Conservation (phyloP, 2,329 filamentous ascomycete species). For the Paraconiothyrium brasiliense region DNA sequence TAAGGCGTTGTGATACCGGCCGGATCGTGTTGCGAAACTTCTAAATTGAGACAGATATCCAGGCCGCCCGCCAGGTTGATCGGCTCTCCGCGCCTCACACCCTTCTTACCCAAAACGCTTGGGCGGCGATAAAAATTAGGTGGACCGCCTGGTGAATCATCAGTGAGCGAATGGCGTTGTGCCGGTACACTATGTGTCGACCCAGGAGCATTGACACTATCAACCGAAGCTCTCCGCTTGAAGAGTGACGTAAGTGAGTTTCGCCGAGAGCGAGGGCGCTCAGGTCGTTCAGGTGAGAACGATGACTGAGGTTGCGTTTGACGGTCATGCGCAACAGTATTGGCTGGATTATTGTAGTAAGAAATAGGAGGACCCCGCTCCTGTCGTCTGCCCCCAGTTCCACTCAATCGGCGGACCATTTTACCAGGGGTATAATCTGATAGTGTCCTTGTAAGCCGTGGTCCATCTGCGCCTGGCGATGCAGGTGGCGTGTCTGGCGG, state of each 20-base stretch:
- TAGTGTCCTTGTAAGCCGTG: constrained; percentile 37
- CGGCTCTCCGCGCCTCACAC: constrained; percentile 43
- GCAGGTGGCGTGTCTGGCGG: constrained; percentile 70
- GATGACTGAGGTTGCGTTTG: constrained; percentile 44
- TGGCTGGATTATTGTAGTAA: constrained; percentile 49
- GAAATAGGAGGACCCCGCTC: constrained; percentile 48
- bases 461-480: constrained; percentile 34
- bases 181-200: constrained; percentile 38
- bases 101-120: constrained; percentile 54
- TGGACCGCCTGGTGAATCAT: constrained; percentile 40
- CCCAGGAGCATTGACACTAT: constrained; percentile 33
- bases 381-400: constrained; percentile 32
- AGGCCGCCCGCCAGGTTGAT: constrained; percentile 84
- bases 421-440: constrained; percentile 52
- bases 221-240: constrained; percentile 45
- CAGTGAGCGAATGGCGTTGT: constrained; percentile 23
- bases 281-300: constrained; percentile 47
- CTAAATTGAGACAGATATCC: constrained; percentile 88
- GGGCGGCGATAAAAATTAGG: constrained; percentile 56
- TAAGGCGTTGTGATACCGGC: constrained; percentile 89
- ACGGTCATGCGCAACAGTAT: constrained; percentile 42
- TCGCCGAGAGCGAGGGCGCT: constrained; percentile 44
- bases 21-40: constrained; percentile 86
- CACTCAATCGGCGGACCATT: constrained; percentile 54
- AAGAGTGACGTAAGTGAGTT: constrained; percentile 47